Conservation (phyloP, 1,284 basidiomycete genomes). For the Neonothopanus nambi region DNA sequence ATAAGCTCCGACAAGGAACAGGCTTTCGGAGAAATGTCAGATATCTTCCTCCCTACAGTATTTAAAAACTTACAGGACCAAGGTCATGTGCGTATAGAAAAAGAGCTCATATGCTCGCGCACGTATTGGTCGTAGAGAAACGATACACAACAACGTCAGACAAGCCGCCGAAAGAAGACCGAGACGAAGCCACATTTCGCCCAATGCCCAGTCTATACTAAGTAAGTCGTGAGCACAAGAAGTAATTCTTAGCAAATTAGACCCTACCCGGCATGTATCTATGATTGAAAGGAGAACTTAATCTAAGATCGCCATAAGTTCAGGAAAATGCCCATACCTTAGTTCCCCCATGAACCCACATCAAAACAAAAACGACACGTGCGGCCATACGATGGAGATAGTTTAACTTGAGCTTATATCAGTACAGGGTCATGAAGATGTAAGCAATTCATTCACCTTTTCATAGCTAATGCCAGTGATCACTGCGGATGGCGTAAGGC, state of each 20-base stretch:
- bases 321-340: slow-evolving; percentile 17
- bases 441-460: slow-evolving; percentile 37
- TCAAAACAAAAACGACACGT: slow-evolving; percentile 45
- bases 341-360: slow-evolving; percentile 50
- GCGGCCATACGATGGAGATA: slow-evolving; percentile 53
- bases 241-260: no score
- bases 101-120: slow-evolving; percentile 47
- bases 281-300: no score
- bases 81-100: slow-evolving; percentile 40
- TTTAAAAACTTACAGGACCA: slow-evolving; percentile 37
- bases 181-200: slow-evolving; percentile 35
- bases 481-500: slow-evolving; percentile 31
- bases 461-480: slow-evolving; percentile 62
- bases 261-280: no score
- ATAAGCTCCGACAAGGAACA: slow-evolving; percentile 41
- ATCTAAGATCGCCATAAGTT: no score
- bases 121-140: slow-evolving; percentile 47
- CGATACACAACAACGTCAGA: slow-evolving; percentile 37
- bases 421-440: not conserved
- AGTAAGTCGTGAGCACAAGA: no score
- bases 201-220: slow-evolving; percentile 15
- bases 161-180: slow-evolving; percentile 41
- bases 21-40: slow-evolving; percentile 25
- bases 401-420: slow-evolving; percentile 38
- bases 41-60: not conserved